These are phyloP conservation scores for Hypoxylon rubiginosum DNA, from an alignment of 2,329 filamentous ascomycete genomes.

Conservation along the genomic window DNA sequence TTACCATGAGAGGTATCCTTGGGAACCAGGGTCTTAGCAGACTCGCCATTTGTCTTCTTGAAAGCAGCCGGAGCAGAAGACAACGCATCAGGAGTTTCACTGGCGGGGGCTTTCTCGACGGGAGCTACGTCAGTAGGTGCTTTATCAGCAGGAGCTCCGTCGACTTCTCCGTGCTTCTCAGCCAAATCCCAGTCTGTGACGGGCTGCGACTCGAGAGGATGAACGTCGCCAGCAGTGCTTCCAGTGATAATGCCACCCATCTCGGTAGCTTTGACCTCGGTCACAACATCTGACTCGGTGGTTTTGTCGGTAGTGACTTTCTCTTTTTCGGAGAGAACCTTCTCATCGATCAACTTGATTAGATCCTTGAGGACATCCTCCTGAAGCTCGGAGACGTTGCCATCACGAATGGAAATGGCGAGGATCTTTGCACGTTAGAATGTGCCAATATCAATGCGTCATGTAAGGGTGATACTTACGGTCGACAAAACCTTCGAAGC, in stretches of 20 bases:
- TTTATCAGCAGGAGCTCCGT: neutral
- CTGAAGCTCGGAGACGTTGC: neutral
- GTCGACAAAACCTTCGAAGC: neutral
- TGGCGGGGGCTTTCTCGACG: neutral
- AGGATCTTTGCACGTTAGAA: constrained; percentile 1
- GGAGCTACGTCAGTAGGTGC: neutral
- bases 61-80: too few relatives aligned
- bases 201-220: neutral
- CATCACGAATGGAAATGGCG: neutral
- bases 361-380: neutral
- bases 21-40: neutral
- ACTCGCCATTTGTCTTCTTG: neutral
- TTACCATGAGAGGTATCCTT: too few relatives aligned
- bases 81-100: too few relatives aligned
- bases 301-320: neutral
- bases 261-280: neutral
- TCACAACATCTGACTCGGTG: neutral
- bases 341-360: neutral
- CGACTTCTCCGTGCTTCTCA: neutral
- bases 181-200: neutral
- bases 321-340: neutral
- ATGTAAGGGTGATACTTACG: neutral
- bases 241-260: too few relatives aligned
- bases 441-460: neutral
- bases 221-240: neutral